A percentile compares a stretch with the other conserved stretches of the same genome.
Evolutionary conservation across 192 early-diverging fungal species (phyloP).

Genomic region (Coemansia sp.): DNA sequence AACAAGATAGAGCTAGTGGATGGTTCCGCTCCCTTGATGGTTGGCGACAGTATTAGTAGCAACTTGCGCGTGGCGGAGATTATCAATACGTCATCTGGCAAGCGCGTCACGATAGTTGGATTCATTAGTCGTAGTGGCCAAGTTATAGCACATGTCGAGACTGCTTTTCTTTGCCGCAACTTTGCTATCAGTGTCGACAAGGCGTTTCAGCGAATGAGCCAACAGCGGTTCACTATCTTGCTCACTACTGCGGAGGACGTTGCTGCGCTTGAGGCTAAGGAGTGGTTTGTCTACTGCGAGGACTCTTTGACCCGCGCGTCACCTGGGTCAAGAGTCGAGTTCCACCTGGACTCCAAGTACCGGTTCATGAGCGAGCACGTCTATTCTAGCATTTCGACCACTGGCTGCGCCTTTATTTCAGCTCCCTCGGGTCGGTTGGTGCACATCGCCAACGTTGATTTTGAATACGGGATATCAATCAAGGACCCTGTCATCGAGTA

Average conservation of each 20-base stretch:
- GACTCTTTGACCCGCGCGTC: constrained; percentile 27
- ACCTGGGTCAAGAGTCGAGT: constrained; percentile 65
- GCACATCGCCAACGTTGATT: constrained; percentile 75
- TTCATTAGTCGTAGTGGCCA: too few species aligned
- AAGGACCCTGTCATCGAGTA: constrained; percentile 87
- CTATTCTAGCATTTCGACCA: constrained; percentile 71
- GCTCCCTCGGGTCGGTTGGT: constrained; percentile 59
- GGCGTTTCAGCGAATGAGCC: too few species aligned
- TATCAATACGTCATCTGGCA: too few species aligned
- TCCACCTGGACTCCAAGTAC: constrained; percentile 73
- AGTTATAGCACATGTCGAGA: too few species aligned
- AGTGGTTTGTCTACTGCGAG: constrained; percentile 67
- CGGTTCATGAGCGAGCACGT: constrained; percentile 57
- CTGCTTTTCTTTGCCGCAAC: too few species aligned
- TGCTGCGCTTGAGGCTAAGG: constrained; percentile 77
- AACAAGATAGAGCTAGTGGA: too few species aligned
- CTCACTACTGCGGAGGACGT: constrained; percentile 72
- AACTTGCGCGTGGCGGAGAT: too few species aligned
- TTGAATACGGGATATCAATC: constrained; percentile 62
- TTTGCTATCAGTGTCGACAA: too few species aligned
- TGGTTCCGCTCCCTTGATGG: too few species aligned
- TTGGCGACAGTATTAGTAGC: too few species aligned
- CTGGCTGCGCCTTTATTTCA: constrained; percentile 59
- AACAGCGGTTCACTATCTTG: constrained; percentile 66
- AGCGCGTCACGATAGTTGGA: too few species aligned